These are phyloP conservation scores for Plasmodium gonderi DNA, from an alignment of 169 alveolate genomes.

Conservation along the genomic window DNA sequence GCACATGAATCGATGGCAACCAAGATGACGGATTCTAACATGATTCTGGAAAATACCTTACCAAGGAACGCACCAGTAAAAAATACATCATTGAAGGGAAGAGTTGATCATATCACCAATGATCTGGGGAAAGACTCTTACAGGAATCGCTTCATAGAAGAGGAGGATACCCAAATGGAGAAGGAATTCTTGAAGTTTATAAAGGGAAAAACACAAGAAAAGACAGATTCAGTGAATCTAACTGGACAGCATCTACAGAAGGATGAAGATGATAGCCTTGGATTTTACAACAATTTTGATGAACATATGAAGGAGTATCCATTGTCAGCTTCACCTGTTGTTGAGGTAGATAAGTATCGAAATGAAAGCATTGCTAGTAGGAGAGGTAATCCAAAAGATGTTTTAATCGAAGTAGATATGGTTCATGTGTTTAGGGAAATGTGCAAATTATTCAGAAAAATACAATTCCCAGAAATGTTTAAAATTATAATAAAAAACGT, in stretches of 20 bases:
- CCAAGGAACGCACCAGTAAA: too few relatives aligned
- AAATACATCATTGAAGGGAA: too few relatives aligned
- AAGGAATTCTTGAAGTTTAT: constrained; percentile 29
- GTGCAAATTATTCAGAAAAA: constrained; percentile 31
- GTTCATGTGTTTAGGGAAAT: constrained; percentile 28
- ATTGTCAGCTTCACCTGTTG: neutral
- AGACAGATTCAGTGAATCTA: neutral
- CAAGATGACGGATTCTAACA: too few relatives aligned
- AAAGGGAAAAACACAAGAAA: constrained; percentile 29
- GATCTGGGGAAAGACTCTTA: neutral
- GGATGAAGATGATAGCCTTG: neutral
- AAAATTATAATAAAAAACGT: constrained; percentile 4
- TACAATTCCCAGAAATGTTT: constrained; percentile 51
- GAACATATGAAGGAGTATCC: neutral
- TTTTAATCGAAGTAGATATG: constrained; percentile 28
- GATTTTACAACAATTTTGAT: neutral
- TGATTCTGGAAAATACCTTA: too few relatives aligned
- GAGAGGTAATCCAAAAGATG: neutral
- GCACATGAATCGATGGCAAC: too few relatives aligned
- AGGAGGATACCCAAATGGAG: constrained; percentile 2
- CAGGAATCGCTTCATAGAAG: neutral
- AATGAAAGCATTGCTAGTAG: neutral
- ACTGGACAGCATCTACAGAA: neutral
- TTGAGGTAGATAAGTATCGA: neutral
- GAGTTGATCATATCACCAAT: neutral